A percentile compares a stretch with the other conserved stretches of the same genome.
phyloP scores from a whole-genome alignment of 177 flowering plant genomes.

The Vitis hybrid region DNA sequence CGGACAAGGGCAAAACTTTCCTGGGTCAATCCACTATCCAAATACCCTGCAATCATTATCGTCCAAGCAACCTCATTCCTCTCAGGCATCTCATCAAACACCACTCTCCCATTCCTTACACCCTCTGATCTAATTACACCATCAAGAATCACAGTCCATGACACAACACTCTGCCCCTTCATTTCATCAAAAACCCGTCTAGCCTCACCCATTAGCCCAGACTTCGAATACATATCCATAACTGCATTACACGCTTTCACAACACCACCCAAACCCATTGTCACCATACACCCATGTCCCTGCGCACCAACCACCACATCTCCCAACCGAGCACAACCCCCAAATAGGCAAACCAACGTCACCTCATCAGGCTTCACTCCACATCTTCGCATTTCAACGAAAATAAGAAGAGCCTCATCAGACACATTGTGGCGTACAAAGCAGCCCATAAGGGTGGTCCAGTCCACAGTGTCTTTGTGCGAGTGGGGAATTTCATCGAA shows the following conservation, averaged over 20 bases:
- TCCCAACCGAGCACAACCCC: conserved; percentile 41
- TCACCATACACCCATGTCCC: conserved; percentile 43
- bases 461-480: conserved; percentile 55
- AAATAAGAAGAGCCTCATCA: conserved; percentile 35
- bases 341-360: conserved; percentile 47
- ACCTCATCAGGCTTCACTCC: conserved; percentile 44
- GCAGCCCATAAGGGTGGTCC: conserved; percentile 62
- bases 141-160: conserved; percentile 65
- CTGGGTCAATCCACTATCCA: conserved; percentile 39
- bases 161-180: conserved; percentile 46
- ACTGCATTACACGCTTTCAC: conserved; percentile 46
- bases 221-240: conserved; percentile 74
- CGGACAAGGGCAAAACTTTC: conserved; percentile 40
- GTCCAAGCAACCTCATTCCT: conserved; percentile 74
- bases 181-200: conserved; percentile 49
- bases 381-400: conserved; percentile 34
- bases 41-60: conserved; percentile 52
- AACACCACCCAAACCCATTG: conserved; percentile 37
- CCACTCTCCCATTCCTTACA: conserved; percentile 30
- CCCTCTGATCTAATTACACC: conserved; percentile 54
- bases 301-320: conserved; percentile 39
- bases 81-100: conserved; percentile 68
- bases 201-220: conserved; percentile 47
- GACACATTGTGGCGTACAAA: conserved; percentile 27
- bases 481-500: conserved; percentile 60